These are phyloP conservation scores for Podosphaera xanthii DNA, from an alignment of 2,329 filamentous ascomycete genomes.

Conservation along the genomic window DNA sequence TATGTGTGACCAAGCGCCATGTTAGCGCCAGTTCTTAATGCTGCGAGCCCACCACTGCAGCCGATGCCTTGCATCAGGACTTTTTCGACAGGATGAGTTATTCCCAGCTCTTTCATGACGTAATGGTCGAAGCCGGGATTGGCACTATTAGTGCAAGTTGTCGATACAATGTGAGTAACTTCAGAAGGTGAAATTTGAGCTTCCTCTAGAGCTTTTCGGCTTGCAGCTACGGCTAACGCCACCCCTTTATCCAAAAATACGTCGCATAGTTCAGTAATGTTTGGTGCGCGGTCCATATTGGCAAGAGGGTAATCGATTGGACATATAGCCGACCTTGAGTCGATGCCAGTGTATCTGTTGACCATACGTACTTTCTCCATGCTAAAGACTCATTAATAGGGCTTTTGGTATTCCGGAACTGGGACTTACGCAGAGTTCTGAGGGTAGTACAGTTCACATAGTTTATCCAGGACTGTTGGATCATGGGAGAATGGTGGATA, in stretches of 20 bases:
- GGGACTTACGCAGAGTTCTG: conserved; percentile 31
- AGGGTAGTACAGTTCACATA: conserved; percentile 34
- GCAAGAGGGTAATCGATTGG: conserved; percentile 36
- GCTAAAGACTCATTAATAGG: conserved; percentile 17
- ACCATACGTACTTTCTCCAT: conserved; percentile 40
- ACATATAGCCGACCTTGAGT: conserved; percentile 37
- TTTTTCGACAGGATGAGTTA: conserved; percentile 36
- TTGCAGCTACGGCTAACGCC: conserved; percentile 30
- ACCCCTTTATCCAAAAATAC: conserved; percentile 34
- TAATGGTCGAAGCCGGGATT: conserved; percentile 48
- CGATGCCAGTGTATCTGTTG: conserved; percentile 42
- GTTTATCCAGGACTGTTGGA: conserved; percentile 25
- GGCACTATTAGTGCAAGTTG: conserved; percentile 45
- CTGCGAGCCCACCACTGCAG: conserved; percentile 39
- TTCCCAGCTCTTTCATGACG: conserved; percentile 33
- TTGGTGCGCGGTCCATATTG: conserved; percentile 29
- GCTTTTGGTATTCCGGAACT: background rate
- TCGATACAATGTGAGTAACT: conserved; percentile 44
- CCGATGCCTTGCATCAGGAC: conserved; percentile 43
- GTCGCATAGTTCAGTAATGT: conserved; percentile 30
- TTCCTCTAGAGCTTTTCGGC: conserved; percentile 31
- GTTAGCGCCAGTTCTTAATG: conserved; percentile 40
- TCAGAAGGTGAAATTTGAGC: conserved; percentile 26
- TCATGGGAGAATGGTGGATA: conserved; percentile 34
- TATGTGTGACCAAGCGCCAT: conserved; percentile 39